These are phyloP conservation scores for Candida endomychidarum DNA, from an alignment of 805 yeast genomes.

Conservation along the genomic window DNA sequence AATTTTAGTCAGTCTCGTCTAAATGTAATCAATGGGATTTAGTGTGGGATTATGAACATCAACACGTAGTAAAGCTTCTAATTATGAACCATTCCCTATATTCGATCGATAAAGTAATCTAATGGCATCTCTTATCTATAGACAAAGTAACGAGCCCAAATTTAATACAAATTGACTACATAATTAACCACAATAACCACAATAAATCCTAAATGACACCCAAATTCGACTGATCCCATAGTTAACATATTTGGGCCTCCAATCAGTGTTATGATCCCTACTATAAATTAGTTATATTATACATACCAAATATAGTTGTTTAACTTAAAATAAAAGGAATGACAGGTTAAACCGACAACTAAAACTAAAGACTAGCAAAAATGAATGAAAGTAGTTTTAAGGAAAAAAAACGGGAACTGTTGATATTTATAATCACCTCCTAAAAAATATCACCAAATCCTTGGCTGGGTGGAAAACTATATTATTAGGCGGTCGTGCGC, in stretches of 20 bases:
- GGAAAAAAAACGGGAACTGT: neutral
- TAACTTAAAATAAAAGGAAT: slow-evolving; percentile 15
- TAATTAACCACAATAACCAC: no score
- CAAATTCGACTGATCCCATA: neutral
- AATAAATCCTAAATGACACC: no score
- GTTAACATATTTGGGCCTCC: neutral
- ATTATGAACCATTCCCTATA: slow-evolving; percentile 5
- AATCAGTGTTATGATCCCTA: slow-evolving; percentile 5
- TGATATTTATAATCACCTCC: slow-evolving; percentile 6
- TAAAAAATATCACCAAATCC: slow-evolving; percentile 3
- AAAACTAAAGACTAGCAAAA: slow-evolving; percentile 8
- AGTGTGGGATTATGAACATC: slow-evolving; percentile 1
- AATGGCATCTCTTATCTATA: neutral
- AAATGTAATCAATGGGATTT: neutral
- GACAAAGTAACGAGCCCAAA: no score
- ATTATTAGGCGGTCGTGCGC: neutral
- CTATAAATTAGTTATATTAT: slow-evolving; percentile 2
- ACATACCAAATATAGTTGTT: slow-evolving; percentile 1
- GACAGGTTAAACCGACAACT: slow-evolving; percentile 20
- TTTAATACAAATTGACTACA: no score
- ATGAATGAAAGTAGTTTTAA: neutral
- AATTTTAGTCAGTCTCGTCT: neutral
- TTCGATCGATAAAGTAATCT: neutral
- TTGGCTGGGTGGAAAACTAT: slow-evolving; percentile 1
- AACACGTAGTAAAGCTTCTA: no score